Evolutionary conservation across 2,329 filamentous ascomycete genomes (phyloP).

Genomic region (Akanthomyces dipterigenus): DNA sequence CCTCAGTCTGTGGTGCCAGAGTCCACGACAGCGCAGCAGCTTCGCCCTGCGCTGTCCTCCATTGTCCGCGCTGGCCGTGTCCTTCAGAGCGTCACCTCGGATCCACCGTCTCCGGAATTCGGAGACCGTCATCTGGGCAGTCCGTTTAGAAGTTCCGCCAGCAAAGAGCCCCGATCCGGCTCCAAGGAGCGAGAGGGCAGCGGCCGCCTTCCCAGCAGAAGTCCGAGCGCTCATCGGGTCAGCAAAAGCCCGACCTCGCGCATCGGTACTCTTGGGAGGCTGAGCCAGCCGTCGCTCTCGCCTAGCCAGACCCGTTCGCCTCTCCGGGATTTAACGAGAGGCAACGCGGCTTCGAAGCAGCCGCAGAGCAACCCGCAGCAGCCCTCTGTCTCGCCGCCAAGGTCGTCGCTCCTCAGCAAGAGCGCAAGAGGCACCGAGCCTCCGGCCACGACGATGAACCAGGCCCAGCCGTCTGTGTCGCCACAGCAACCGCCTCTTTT

Average conservation of each 20-base stretch:
- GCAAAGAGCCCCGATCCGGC: slow-evolving; percentile 27
- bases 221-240: slow-evolving; percentile 20
- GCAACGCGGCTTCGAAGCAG: not conserved
- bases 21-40: slow-evolving; percentile 21
- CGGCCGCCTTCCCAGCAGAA: slow-evolving; percentile 21
- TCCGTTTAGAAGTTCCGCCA: slow-evolving; percentile 42
- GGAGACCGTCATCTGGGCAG: slow-evolving; percentile 47
- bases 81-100: slow-evolving; percentile 52
- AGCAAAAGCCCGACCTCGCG: slow-evolving; percentile 5
- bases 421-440: not conserved
- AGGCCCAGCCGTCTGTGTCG: not conserved
- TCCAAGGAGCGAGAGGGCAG: slow-evolving; percentile 21
- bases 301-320: not conserved
- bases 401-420: not conserved
- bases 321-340: not conserved
- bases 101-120: slow-evolving; percentile 48
- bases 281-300: slow-evolving; percentile 11
- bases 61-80: slow-evolving; percentile 52
- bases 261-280: slow-evolving; percentile 9
- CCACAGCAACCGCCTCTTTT: not conserved
- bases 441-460: not conserved
- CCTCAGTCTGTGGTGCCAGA: slow-evolving; percentile 26
- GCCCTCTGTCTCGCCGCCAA: not conserved
- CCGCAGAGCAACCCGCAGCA: not conserved
- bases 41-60: slow-evolving; percentile 45